Conservation (phyloP, 2,329 filamentous ascomycete species). For the Camptophora hylomeconis region DNA sequence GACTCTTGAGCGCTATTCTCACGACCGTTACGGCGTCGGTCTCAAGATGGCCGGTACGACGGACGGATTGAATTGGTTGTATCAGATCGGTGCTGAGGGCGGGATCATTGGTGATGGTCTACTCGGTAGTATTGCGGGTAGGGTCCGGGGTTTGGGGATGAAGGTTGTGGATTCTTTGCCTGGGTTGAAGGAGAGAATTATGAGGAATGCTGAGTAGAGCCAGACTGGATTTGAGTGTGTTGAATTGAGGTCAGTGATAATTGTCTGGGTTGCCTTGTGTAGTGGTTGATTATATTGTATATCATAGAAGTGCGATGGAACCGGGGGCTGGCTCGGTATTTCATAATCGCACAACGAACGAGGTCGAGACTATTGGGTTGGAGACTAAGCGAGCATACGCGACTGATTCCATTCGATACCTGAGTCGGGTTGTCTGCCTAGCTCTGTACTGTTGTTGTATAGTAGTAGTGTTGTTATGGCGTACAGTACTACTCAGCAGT, state of each 20-base stretch:
- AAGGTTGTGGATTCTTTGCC: constrained; percentile 11
- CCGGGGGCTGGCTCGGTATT: too few relatives aligned
- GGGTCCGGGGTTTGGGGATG: constrained; percentile 14
- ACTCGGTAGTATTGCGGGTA: constrained; percentile 7
- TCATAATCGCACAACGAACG: too few relatives aligned
- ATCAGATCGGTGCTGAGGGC: constrained; percentile 12
- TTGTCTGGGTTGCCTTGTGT: too few relatives aligned
- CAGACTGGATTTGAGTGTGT: not conserved
- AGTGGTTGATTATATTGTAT: too few relatives aligned
- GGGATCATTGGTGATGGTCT: constrained; percentile 8
- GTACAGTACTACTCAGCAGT: too few relatives aligned
- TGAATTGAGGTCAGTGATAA: not conserved
- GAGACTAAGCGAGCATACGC: too few relatives aligned
- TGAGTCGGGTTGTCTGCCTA: too few relatives aligned
- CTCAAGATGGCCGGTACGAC: constrained; percentile 15
- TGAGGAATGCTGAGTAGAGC: constrained; percentile 13
- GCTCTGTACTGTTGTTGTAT: too few relatives aligned
- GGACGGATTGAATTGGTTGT: constrained; percentile 14
- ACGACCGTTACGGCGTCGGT: constrained; percentile 57
- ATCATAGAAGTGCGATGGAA: too few relatives aligned
- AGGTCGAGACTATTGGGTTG: too few relatives aligned
- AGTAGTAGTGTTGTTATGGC: too few relatives aligned
- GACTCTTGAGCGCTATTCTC: constrained; percentile 68
- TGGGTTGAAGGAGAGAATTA: constrained; percentile 14
- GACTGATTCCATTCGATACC: too few relatives aligned